Conservation (phyloP, 345 rosid genomes). For the Lagerstroemia speciosa region DNA sequence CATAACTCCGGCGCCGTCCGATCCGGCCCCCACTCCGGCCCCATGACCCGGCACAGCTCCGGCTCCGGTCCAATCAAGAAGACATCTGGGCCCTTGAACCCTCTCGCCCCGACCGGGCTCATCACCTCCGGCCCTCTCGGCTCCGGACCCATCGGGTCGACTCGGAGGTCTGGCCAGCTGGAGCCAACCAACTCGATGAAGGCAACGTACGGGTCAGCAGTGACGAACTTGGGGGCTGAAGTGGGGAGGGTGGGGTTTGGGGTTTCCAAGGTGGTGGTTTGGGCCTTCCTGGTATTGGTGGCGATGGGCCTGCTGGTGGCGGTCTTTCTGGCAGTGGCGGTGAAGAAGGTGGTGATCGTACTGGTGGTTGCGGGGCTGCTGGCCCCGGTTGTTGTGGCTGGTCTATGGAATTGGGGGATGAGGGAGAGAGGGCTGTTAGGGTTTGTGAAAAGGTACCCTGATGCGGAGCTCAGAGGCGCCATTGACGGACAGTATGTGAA, state of each 20-base stretch:
- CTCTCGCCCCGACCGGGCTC: constrained; percentile 81
- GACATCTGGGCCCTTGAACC: constrained; percentile 59
- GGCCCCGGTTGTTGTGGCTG: constrained; percentile 37
- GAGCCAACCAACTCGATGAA: constrained; percentile 39
- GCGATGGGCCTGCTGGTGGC: constrained; percentile 57
- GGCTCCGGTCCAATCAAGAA: constrained; percentile 61
- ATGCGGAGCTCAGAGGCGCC: constrained; percentile 90
- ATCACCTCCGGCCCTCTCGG: constrained; percentile 83
- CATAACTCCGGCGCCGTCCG: constrained; percentile 76
- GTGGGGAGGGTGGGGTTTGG: constrained; percentile 58
- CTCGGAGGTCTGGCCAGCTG: constrained; percentile 72
- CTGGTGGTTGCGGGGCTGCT: constrained; percentile 51
- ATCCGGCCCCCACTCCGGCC: constrained; percentile 75
- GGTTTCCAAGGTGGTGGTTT: constrained; percentile 63
- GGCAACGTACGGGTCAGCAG: constrained; percentile 65
- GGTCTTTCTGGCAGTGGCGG: constrained; percentile 66
- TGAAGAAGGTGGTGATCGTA: constrained; percentile 61
- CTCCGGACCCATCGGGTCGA: constrained; percentile 51
- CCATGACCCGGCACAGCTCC: constrained; percentile 47
- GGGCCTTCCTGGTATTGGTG: constrained; percentile 59
- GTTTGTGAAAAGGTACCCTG: constrained; percentile 56
- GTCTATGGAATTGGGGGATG: constrained; percentile 64
- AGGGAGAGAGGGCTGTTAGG: constrained; percentile 62
- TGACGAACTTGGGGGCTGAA: constrained; percentile 53
- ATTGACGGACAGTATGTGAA: constrained; percentile 86